Base-by-base conservation (phyloP, 1,284 basidiomycete genomes). In the Cryptococcus hybrid region DNA sequence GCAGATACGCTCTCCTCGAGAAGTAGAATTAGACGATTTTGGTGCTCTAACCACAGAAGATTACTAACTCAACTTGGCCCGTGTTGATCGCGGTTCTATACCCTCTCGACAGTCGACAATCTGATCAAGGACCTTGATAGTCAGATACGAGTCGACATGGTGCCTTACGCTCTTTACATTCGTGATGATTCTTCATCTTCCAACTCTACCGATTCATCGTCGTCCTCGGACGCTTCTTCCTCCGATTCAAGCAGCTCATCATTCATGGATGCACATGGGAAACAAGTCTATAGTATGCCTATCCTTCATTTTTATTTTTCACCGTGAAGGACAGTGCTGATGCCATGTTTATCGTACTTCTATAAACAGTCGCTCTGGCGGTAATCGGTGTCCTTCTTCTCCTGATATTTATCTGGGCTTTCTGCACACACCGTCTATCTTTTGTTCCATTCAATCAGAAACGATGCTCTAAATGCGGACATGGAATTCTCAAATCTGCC, bases 361-460 rank as follows among this genome's bases (percentile, higher is more conserved):
- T 30, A 30, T 30, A 30, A 30, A 30, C 3, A 61, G 59, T 61
- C 45, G 56, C 42, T 39, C 47, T 61, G 12, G 51, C 51, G 6
- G 39, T 61, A 1, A 47, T 55, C 12, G 51, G 34, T 7, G 44
- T 54, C 15, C 7, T 61, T 7, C 34, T 58, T 34, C 38, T 61
- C 5, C 2, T 46, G 12, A 15, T 56, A n/a, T 47, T 58, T 15
- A 34, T 61, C 38, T 58, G 54, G 44, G 36, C 46, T 12, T 58
- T 42, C 35, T 48, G 42, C 13, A 54, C 50, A n/a, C 18, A 56
- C 40, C 36, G 54, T 13, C 47, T 61, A 11, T 54, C 54, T 5
- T 58, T 56, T 38, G 47, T 36, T 34, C 60, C 60, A 4, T 61
- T 61, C 48, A 55, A 54, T 34, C 60, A 61, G 35, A 58, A 58